Base-by-base conservation (phyloP, 1,284 basidiomycete species). In the Trichosporon sp. region DNA sequence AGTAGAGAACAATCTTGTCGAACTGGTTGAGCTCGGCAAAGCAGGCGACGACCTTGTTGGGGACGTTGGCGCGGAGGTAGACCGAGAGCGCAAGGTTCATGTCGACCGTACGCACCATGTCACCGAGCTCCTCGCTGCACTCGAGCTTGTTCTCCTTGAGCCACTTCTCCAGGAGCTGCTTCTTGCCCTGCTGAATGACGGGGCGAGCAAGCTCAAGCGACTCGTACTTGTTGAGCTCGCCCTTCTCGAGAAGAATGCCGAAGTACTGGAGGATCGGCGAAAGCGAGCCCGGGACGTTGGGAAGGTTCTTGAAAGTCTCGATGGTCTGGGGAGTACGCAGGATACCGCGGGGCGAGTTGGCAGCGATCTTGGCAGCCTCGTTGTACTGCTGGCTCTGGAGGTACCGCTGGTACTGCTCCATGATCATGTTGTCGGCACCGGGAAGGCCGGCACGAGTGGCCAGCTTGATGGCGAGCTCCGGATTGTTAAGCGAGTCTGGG, bases 131-230 rank as follows among this genome's bases (percentile, higher is more conserved):
- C 85, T 99, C 97, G 79, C 92, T 94, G 87, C 97, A 99, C 74
- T 97, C 96, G 75, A 99, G 91, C 92, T 99, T 99, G 87, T 98
- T 98, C 88, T 99, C 97, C 86, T 99, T 99, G 76, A 99, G 86
- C 97, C 97, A 99, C 82, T 99, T 99, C 86, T 99, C 97, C 32
- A 99, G 88, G 63, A 99, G 87, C 80, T 98, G 95, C 86, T 99
- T 99, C 80, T 96, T 90, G 69, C 95, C 95, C 86, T 99, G 97
- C 78, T 94, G 91, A 66, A 99, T 87, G 12, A 99, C 97, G 26
- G 97, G 97, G 68, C 94, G 90, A 0, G 97, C 96, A 59, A 99
- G 90, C 84, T 99, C 97, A 63, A 99, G 86, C 43, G 94, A 97
- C 84, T 99, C 97, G 46, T 92, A 89, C 84, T 96, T 95, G 86